Evolutionary conservation across 2,329 filamentous ascomycete species (phyloP).

Genomic region (Colletotrichum sojae): DNA sequence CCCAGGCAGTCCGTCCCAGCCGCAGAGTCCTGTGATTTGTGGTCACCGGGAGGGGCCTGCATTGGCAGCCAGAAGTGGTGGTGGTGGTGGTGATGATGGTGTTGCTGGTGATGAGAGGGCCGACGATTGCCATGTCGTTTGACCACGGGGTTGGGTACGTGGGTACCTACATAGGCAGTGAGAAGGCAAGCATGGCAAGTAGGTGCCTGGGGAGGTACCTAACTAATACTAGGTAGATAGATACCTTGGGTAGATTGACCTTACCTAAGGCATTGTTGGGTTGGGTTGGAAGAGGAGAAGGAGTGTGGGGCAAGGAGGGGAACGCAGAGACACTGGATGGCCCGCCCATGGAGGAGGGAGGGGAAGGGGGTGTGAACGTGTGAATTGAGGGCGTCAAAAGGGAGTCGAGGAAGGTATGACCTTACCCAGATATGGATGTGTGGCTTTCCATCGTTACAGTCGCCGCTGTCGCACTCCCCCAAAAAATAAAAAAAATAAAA

Average conservation of each 20-base stretch:
- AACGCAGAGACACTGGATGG: background rate
- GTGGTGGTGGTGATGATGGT: constrained; percentile 1
- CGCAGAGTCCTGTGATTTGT: constrained; percentile 35
- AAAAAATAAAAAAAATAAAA: too few relatives aligned
- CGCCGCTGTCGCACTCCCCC: constrained; percentile 25
- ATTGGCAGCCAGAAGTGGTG: constrained; percentile 23
- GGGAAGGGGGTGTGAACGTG: constrained; percentile 6
- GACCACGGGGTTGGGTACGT: background rate
- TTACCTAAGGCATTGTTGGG: constrained; percentile 17
- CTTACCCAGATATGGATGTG: constrained; percentile 3
- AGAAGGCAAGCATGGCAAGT: too few relatives aligned
- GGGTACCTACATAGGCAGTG: too few relatives aligned
- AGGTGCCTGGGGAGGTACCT: too few relatives aligned
- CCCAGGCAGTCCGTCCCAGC: constrained; percentile 32
- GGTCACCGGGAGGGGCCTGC: constrained; percentile 37
- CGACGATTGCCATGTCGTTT: constrained; percentile 32
- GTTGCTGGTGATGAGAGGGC: constrained; percentile 8
- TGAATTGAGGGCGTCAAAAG: background rate
- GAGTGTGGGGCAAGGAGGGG: constrained; percentile 9
- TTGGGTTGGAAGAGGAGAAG: background rate
- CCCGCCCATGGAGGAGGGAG: background rate
- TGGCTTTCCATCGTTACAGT: constrained; percentile 31
- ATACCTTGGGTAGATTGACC: background rate
- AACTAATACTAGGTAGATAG: too few relatives aligned
- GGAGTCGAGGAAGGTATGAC: too few relatives aligned